Percentiles rank a stretch among this genome's conserved stretches.
Conservation (phyloP, 768 basidiomycete genomes). For the Lentinus tigrinus region DNA sequence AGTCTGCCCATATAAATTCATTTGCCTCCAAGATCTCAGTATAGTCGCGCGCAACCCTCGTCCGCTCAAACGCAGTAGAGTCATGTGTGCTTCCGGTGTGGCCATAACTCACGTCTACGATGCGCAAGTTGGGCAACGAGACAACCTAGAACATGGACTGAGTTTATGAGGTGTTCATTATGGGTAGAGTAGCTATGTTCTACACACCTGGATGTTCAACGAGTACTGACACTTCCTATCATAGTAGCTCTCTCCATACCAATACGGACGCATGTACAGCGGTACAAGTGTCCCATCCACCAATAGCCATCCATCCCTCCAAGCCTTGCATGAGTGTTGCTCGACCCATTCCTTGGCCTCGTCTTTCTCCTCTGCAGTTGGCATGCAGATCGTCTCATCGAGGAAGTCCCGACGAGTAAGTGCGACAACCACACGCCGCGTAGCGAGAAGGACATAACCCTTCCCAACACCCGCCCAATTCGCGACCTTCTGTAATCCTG, state of each 20-base stretch:
- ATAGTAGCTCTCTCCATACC: slow-evolving; percentile 38
- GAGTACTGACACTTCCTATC: slow-evolving; percentile 40
- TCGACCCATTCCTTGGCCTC: slow-evolving; percentile 39
- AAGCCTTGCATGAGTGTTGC: slow-evolving; percentile 30
- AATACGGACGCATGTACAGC: slow-evolving; percentile 30
- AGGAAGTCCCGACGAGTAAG: slow-evolving; percentile 15
- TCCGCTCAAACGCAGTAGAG: slow-evolving; percentile 30
- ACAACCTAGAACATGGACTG: slow-evolving; percentile 14
- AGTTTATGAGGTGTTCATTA: no score
- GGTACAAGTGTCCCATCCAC: slow-evolving; percentile 42
- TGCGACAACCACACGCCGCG: not conserved
- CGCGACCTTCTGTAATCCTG: slow-evolving; percentile 31
- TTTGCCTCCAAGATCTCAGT: slow-evolving; percentile 21
- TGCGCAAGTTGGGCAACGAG: slow-evolving; percentile 35
- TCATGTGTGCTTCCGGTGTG: slow-evolving; percentile 34
- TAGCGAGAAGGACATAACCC: slow-evolving; percentile 21
- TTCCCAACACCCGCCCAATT: slow-evolving; percentile 37
- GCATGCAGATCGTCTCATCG: slow-evolving; percentile 27
- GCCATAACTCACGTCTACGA: slow-evolving; percentile 35
- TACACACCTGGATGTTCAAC: slow-evolving; percentile 25
- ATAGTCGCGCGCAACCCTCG: slow-evolving; percentile 22
- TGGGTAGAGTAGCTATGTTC: no score
- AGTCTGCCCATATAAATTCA: slow-evolving; percentile 40
- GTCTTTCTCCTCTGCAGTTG: slow-evolving; percentile 34
- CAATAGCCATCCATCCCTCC: slow-evolving; percentile 36